phyloP scores from a whole-genome alignment of 305 asterid species.

The Solanum hybrid region DNA sequence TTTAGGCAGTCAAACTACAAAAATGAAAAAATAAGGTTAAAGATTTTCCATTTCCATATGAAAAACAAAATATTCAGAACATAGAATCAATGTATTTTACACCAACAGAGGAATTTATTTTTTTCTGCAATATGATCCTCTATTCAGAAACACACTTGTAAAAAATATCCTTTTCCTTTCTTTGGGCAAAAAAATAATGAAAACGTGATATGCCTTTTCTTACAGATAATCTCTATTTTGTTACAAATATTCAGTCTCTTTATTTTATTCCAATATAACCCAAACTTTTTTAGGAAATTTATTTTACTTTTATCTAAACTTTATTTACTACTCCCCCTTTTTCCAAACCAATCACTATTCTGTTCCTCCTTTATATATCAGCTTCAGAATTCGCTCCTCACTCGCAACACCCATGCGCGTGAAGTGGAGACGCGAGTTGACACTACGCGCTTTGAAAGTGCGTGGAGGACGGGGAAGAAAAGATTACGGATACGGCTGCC shows the following conservation, averaged over 20 bases:
- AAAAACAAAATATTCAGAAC: background rate
- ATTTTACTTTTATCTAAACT: background rate
- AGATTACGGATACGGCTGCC: conserved; percentile 38
- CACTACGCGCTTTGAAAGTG: background rate
- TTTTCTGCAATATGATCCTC: background rate
- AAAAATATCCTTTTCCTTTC: background rate
- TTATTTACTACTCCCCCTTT: background rate
- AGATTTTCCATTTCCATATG: background rate
- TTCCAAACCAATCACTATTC: background rate
- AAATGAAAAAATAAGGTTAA: too few relatives aligned
- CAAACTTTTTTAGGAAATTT: background rate
- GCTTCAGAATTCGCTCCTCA: background rate
- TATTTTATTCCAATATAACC: background rate
- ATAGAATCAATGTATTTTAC: background rate
- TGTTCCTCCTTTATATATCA: background rate
- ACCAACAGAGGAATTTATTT: background rate
- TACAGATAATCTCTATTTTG: background rate
- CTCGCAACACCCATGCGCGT: background rate
- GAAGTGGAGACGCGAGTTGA: background rate
- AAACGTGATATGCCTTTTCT: background rate
- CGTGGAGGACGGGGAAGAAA: background rate
- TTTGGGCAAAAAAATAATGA: background rate
- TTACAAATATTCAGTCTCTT: background rate
- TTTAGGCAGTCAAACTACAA: background rate
- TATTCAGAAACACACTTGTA: background rate